phyloP scores from a whole-genome alignment of 164 flowering plant genomes.

The Aristolochia contorta region DNA sequence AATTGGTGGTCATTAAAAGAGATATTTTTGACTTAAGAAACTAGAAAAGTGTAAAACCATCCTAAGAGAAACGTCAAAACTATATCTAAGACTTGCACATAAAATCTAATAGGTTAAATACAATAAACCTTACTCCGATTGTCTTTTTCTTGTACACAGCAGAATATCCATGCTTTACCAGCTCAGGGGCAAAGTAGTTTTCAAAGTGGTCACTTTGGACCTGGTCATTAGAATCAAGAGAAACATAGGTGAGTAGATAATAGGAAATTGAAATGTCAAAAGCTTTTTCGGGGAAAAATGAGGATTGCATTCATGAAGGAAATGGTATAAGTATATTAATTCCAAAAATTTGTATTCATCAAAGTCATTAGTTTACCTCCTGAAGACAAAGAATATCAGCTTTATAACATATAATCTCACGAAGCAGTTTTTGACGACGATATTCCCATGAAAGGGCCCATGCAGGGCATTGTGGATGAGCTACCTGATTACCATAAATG shows the following conservation, averaged over 20 bases:
- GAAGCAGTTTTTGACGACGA: conserved; percentile 36
- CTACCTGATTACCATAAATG: conserved; percentile 8
- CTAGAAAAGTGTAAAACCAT: no score
- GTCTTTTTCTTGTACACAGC: conserved; percentile 31
- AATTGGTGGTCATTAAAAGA: not conserved
- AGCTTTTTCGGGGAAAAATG: no score
- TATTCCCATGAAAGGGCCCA: conserved; percentile 54
- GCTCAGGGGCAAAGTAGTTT: conserved; percentile 36
- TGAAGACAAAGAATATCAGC: conserved; percentile 61
- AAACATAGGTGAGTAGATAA: not conserved
- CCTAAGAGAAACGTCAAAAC: no score
- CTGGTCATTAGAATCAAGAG: conserved; percentile 20
- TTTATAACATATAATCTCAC: conserved; percentile 33
- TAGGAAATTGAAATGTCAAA: not conserved
- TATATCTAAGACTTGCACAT: no score
- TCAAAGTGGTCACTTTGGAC: conserved; percentile 57
- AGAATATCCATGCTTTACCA: conserved; percentile 34
- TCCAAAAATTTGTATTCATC: no score
- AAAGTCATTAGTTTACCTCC: conserved; percentile 27
- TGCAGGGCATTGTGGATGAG: conserved; percentile 24
- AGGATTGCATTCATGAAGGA: no score
- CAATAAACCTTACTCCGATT: conserved; percentile 15
- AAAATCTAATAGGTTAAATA: not conserved
- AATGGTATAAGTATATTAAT: no score
- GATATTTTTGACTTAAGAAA: no score